Evolutionary conservation across 2,329 filamentous ascomycete species (phyloP).

Genomic region (Tolypocladium capitatum): DNA sequence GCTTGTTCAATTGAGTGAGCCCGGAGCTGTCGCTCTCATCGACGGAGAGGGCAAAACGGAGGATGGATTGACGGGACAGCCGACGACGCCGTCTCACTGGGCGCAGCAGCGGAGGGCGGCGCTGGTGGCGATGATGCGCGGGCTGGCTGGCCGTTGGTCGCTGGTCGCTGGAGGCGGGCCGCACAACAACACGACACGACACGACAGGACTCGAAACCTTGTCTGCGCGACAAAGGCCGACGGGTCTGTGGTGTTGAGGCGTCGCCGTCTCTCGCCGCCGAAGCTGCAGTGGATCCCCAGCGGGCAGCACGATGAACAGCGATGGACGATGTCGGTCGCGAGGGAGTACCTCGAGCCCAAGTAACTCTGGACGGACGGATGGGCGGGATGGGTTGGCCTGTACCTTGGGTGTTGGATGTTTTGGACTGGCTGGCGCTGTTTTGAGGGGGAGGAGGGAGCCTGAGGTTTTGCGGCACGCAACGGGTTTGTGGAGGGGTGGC

Average conservation of each 20-base stretch:
- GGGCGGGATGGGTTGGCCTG: slow-evolving; percentile 1
- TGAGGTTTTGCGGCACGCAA: background rate
- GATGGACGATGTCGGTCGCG: slow-evolving; percentile 12
- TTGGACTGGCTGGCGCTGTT: slow-evolving; percentile 22
- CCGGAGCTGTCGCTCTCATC: background rate
- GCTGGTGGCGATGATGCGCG: slow-evolving; percentile 1
- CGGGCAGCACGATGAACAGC: slow-evolving; percentile 5
- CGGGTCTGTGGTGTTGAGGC: slow-evolving; percentile 2
- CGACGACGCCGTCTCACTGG: background rate
- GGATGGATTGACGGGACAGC: background rate
- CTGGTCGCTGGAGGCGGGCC: slow-evolving; percentile 1
- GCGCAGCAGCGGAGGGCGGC: background rate
- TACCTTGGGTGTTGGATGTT: slow-evolving; percentile 22
- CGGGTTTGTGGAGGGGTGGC: slow-evolving; percentile 3
- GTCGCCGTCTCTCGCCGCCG: background rate
- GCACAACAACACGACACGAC: slow-evolving; percentile 2
- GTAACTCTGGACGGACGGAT: slow-evolving; percentile 20
- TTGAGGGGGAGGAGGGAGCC: slow-evolving; percentile 6
- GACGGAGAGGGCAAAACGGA: background rate
- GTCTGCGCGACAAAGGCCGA: background rate
- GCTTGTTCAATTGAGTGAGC: background rate
- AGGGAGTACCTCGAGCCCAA: slow-evolving; percentile 25
- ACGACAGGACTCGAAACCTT: slow-evolving; percentile 1
- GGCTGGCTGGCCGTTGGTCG: background rate
- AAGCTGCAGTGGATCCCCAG: slow-evolving; percentile 6